Conservation (phyloP, 2,329 filamentous ascomycete species). For the Salinomyces thailandicus region DNA sequence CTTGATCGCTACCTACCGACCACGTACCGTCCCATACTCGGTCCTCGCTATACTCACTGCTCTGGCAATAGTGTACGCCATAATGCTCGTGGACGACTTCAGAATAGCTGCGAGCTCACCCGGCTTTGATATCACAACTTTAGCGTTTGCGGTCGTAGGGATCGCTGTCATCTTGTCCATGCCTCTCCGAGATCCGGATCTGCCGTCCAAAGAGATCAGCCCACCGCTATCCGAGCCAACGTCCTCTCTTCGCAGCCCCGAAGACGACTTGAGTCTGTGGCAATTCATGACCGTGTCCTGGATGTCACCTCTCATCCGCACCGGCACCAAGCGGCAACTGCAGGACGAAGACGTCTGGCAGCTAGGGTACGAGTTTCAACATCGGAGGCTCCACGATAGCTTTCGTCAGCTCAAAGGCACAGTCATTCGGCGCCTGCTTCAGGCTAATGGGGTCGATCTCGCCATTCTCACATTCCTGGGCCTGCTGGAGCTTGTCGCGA, state of each 20-base stretch:
- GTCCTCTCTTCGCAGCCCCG: constrained; percentile 55
- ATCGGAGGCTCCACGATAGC: constrained; percentile 59
- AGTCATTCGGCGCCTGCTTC: constrained; percentile 57
- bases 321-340: constrained; percentile 55
- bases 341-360: constrained; percentile 74
- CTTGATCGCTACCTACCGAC: constrained; percentile 15
- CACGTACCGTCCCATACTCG: constrained; percentile 19
- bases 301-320: constrained; percentile 62
- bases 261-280: constrained; percentile 70
- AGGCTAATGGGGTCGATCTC: constrained; percentile 71
- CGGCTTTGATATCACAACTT: constrained; percentile 13
- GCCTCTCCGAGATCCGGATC: constrained; percentile 54
- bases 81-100: constrained; percentile 14
- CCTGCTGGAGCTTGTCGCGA: constrained; percentile 50
- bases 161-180: constrained; percentile 51
- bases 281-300: constrained; percentile 79
- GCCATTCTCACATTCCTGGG: constrained; percentile 55
- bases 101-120: neutral
- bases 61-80: constrained; percentile 14
- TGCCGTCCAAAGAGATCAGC: constrained; percentile 49
- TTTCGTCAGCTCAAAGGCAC: constrained; percentile 66
- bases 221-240: constrained; percentile 46
- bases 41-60: constrained; percentile 15
- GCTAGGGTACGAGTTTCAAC: constrained; percentile 71
- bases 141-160: constrained; percentile 22